phyloP scores from a whole-genome alignment of 2,329 filamentous ascomycete genomes.

The Calonectria pseudoturangicola region DNA sequence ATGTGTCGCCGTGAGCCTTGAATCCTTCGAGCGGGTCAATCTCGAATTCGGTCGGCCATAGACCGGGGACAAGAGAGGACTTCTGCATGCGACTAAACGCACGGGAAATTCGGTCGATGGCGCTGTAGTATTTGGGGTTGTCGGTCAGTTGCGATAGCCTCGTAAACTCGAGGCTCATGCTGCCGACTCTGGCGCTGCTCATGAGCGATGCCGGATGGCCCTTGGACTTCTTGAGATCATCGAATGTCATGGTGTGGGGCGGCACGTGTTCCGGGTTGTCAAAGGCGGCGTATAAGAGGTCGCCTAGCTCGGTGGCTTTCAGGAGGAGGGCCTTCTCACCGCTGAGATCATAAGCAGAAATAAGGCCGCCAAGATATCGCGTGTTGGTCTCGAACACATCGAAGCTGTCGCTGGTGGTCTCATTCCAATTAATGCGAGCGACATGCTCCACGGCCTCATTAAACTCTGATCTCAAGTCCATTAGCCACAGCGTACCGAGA shows the following conservation, averaged over 20 bases:
- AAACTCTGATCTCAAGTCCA: conserved; percentile 79
- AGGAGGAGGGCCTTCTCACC: conserved; percentile 70
- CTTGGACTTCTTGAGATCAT: conserved; percentile 59
- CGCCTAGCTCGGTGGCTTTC: conserved; percentile 77
- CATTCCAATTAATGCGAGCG: conserved; percentile 67
- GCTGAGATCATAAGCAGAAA: conserved; percentile 81
- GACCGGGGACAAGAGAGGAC: conserved; percentile 72
- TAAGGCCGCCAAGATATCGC: conserved; percentile 79
- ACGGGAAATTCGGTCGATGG: conserved; percentile 73
- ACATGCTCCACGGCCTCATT: conserved; percentile 74
- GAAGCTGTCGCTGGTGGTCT: conserved; percentile 65
- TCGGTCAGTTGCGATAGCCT: conserved; percentile 77
- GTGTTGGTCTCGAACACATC: conserved; percentile 82
- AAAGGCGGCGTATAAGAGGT: conserved; percentile 77
- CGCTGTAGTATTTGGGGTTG: conserved; percentile 76
- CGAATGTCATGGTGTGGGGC: conserved; percentile 65
- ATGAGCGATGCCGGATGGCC: conserved; percentile 57
- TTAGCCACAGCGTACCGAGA: conserved; percentile 80
- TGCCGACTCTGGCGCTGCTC: conserved; percentile 67
- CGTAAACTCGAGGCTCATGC: conserved; percentile 77
- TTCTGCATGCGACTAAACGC: conserved; percentile 72
- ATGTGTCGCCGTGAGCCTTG: conserved; percentile 61
- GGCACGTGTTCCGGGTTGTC: conserved; percentile 81
- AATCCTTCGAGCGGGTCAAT: conserved; percentile 65
- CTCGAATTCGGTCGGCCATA: conserved; percentile 75